These are phyloP conservation scores for Coelastrella sp. DNA, from an alignment of 139 green algal genomes.

Conservation along the genomic window DNA sequence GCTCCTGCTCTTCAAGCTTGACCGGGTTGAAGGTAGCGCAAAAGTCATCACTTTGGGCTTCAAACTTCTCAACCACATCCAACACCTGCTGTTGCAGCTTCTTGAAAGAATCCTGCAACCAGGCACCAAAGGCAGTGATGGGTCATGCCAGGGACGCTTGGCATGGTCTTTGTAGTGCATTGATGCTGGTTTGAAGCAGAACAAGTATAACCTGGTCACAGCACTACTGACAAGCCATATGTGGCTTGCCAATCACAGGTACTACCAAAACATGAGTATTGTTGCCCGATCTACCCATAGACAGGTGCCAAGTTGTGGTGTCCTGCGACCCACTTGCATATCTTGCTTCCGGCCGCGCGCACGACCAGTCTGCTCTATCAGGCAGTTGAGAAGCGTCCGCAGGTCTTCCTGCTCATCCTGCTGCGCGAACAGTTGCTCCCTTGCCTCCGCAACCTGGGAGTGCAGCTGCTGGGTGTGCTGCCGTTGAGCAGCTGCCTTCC, in stretches of 20 bases:
- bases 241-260: no score
- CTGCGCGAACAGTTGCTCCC: not conserved
- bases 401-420: constrained; percentile 4
- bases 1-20: not conserved
- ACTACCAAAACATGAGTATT: no score
- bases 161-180: no score
- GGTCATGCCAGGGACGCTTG: no score
- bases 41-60: not conserved
- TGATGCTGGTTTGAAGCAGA: no score
- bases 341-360: not conserved
- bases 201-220: no score
- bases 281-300: no score
- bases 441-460: not conserved
- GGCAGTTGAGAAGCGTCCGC: not conserved
- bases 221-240: no score
- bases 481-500: not conserved
- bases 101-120: not conserved
- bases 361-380: not conserved
- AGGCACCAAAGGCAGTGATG: not conserved
- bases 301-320: no score
- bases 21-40: not conserved
- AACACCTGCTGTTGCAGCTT: not conserved
- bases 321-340: not conserved
- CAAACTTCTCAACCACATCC: not conserved
- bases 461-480: not conserved